Conservation (phyloP, 2,329 filamentous ascomycete genomes). For the Fusarium duplospermum region DNA sequence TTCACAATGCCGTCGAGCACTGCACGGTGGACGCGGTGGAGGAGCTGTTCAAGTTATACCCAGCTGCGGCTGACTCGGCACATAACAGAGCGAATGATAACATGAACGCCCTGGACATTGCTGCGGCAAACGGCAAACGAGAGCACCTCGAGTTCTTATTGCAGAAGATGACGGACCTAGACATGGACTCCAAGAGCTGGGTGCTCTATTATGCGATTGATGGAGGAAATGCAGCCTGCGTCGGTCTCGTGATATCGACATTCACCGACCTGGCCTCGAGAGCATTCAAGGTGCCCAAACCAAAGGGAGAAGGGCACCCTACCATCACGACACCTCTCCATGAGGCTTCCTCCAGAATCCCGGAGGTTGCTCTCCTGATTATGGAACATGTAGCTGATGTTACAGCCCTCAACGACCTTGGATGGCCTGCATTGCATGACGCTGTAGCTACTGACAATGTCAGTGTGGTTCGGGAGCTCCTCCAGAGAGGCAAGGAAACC, state of each 20-base stretch:
- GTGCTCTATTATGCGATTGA: not conserved
- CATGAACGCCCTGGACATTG: not conserved
- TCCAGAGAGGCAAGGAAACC: not conserved
- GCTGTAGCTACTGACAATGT: not conserved
- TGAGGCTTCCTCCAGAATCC: not conserved
- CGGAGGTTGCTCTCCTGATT: not conserved
- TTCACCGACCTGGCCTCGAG: not conserved
- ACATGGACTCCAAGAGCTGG: not conserved
- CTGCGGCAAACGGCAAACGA: not conserved
- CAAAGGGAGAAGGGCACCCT: not conserved
- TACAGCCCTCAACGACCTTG: not conserved
- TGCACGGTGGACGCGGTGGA: not conserved
- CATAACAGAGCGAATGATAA: not conserved
- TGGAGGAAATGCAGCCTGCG: not conserved
- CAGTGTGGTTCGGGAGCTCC: not conserved
- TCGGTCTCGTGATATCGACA: not conserved
- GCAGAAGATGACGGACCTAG: not conserved
- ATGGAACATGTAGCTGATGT: not conserved
- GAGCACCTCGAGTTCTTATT: not conserved
- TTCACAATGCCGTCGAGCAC: not conserved
- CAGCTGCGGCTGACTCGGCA: not conserved
- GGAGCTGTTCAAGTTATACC: not conserved
- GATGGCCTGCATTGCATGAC: not conserved
- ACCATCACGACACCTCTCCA: not conserved
- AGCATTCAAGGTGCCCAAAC: not conserved